Conservation (phyloP, 1,139 yeast genomes). For the Pneumocystis canis region DNA sequence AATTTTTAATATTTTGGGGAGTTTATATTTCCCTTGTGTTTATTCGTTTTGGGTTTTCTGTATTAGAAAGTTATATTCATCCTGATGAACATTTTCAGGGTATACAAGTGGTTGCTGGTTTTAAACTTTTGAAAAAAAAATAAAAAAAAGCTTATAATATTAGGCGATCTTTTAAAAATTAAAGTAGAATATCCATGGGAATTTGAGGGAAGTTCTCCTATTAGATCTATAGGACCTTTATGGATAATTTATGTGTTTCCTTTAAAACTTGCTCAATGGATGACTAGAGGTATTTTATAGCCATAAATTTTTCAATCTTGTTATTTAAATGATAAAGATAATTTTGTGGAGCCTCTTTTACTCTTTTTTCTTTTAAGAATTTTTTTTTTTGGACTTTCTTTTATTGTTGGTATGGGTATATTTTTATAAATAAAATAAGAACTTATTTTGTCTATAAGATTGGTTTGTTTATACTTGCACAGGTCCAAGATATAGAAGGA, state of each 20-base stretch:
- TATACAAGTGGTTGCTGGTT: slow-evolving; percentile 50
- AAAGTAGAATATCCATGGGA: slow-evolving; percentile 72
- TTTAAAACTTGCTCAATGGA: slow-evolving; percentile 23
- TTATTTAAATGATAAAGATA: neutral
- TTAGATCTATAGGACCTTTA: slow-evolving; percentile 61
- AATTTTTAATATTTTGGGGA: neutral
- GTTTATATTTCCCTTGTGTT: slow-evolving; percentile 13
- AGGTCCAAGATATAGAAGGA: neutral
- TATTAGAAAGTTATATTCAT: slow-evolving; percentile 75
- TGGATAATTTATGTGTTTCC: slow-evolving; percentile 56
- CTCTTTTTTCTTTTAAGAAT: slow-evolving; percentile 47
- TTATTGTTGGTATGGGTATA: slow-evolving; percentile 12
- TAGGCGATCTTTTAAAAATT: slow-evolving; percentile 32
- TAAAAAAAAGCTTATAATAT: neutral
- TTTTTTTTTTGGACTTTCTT: slow-evolving; percentile 36
- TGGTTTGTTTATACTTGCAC: neutral
- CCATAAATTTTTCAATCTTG: neutral
- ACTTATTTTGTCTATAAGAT: neutral
- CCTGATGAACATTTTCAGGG: slow-evolving; percentile 96
- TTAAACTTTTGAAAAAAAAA: neutral
- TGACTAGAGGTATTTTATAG: neutral
- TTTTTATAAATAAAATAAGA: neutral
- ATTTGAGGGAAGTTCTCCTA: slow-evolving; percentile 42
- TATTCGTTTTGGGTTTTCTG: slow-evolving; percentile 42
- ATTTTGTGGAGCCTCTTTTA: slow-evolving; percentile 21